Conservation (phyloP, 1,284 basidiomycete species). For the Blastosporella zonata region DNA sequence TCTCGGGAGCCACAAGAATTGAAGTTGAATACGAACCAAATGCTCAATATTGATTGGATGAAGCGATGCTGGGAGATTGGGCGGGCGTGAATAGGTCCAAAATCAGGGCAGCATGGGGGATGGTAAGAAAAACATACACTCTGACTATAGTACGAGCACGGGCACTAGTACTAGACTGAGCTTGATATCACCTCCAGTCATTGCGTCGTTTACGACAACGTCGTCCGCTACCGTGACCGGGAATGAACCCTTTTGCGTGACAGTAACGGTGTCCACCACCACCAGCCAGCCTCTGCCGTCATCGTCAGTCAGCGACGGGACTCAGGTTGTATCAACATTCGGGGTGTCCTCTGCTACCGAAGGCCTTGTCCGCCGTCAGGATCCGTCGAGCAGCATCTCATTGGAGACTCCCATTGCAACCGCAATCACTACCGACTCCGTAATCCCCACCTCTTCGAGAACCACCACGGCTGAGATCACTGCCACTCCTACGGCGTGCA, state of each 20-base stretch:
- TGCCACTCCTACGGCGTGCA: slow-evolving; percentile 1
- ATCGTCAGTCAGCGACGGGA: too few relatives aligned
- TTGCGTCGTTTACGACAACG: not conserved
- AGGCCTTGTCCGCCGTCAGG: not conserved
- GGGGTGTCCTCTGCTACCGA: too few relatives aligned
- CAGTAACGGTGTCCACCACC: slow-evolving; percentile 1
- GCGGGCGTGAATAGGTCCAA: too few relatives aligned
- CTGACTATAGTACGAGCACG: too few relatives aligned
- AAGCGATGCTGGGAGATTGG: too few relatives aligned
- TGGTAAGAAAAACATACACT: too few relatives aligned
- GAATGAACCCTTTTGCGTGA: not conserved
- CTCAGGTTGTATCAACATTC: too few relatives aligned
- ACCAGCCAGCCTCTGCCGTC: not conserved
- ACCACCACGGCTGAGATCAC: not conserved
- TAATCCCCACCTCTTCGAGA: not conserved
- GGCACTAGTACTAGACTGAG: not conserved
- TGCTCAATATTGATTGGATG: too few relatives aligned
- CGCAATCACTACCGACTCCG: not conserved
- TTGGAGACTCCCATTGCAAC: not conserved
- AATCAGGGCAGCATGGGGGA: too few relatives aligned
- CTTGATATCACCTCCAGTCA: not conserved
- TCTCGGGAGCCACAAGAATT: too few relatives aligned
- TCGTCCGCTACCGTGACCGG: not conserved
- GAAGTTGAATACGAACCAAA: too few relatives aligned
- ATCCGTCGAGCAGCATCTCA: not conserved